Conservation (phyloP, 371 early-diverging fungal species). For the Paramicrosporidium saccamoebae region DNA sequence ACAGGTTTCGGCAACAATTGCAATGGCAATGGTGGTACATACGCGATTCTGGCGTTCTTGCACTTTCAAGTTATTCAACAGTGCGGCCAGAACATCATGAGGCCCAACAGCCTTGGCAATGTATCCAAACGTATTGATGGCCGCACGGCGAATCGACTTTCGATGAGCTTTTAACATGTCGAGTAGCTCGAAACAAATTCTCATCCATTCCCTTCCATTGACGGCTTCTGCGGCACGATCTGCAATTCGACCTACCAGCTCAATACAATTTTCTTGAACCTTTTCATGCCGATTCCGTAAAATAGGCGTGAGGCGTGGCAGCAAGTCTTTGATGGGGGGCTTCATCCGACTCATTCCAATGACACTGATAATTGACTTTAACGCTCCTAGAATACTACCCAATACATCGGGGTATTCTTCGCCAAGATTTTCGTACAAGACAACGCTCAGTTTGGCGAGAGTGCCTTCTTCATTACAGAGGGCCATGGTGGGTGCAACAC, state of each 20-base stretch:
- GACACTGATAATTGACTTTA: slow-evolving; percentile 72
- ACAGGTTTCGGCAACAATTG: slow-evolving; percentile 77
- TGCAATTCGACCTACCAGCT: slow-evolving; percentile 83
- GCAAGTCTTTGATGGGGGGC: slow-evolving; percentile 81
- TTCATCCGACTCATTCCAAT: slow-evolving; percentile 91
- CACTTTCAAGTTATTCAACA: slow-evolving; percentile 84
- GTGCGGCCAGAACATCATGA: slow-evolving; percentile 85
- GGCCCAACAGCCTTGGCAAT: slow-evolving; percentile 97
- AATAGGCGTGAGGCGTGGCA: slow-evolving; percentile 82
- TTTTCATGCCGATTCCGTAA: slow-evolving; percentile 87
- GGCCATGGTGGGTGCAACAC: slow-evolving; percentile 69
- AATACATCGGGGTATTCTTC: slow-evolving; percentile 94
- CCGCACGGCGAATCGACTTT: slow-evolving; percentile 72
- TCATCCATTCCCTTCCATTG: slow-evolving; percentile 95
- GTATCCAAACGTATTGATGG: slow-evolving; percentile 86
- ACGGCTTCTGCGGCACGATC: slow-evolving; percentile 92
- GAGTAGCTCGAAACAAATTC: slow-evolving; percentile 82
- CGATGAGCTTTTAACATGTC: slow-evolving; percentile 84
- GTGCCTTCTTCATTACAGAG: slow-evolving; percentile 74
- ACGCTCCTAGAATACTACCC: slow-evolving; percentile 60
- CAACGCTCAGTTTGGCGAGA: slow-evolving; percentile 59
- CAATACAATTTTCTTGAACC: slow-evolving; percentile 73
- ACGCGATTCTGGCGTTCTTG: slow-evolving; percentile 93
- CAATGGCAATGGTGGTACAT: slow-evolving; percentile 89
- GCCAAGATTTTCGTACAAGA: slow-evolving; percentile 81